Percentiles rank a stretch among this genome's conserved stretches.
Conservation (phyloP, 768 basidiomycete species). For the Tricholoma saponaceum region DNA sequence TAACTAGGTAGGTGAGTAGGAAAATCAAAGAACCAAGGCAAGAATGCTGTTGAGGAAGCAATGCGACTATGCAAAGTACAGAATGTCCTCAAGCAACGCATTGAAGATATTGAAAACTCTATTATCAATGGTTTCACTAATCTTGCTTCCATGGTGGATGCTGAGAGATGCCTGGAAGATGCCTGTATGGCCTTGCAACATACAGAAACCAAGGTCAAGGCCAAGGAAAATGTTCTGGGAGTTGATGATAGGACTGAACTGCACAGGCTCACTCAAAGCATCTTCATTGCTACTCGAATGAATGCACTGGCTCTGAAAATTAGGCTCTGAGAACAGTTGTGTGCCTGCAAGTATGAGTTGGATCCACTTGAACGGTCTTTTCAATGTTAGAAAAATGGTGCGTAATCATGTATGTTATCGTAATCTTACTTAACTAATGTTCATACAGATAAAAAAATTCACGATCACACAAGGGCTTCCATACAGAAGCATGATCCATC, state of each 20-base stretch:
- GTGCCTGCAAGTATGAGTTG: too few species aligned
- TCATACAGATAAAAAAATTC: conserved; percentile 20
- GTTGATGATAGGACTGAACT: background rate
- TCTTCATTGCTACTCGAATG: too few species aligned
- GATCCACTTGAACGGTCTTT: conserved; percentile 19
- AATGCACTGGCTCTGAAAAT: conserved; percentile 21
- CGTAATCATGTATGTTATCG: too few species aligned
- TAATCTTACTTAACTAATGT: background rate
- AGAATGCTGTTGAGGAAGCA: background rate
- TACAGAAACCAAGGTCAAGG: too few species aligned
- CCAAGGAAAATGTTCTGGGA: background rate
- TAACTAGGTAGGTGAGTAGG: background rate
- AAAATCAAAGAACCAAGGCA: too few species aligned
- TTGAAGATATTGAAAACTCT: background rate
- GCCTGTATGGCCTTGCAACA: background rate
- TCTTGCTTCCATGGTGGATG: background rate
- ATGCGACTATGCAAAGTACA: background rate
- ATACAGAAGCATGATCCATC: conserved; percentile 23
- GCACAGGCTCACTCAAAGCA: too few species aligned
- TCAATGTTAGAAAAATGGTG: background rate
- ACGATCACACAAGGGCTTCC: conserved; percentile 15
- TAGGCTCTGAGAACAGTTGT: conserved; percentile 15
- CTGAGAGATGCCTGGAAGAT: background rate
- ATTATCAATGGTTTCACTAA: background rate
- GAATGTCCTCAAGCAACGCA: too few species aligned